A percentile compares a stretch with the other conserved stretches of the same genome.
These are phyloP conservation scores for Penicillium sp. DNA, from an alignment of 2,329 filamentous ascomycete species.

Conservation along the genomic window DNA sequence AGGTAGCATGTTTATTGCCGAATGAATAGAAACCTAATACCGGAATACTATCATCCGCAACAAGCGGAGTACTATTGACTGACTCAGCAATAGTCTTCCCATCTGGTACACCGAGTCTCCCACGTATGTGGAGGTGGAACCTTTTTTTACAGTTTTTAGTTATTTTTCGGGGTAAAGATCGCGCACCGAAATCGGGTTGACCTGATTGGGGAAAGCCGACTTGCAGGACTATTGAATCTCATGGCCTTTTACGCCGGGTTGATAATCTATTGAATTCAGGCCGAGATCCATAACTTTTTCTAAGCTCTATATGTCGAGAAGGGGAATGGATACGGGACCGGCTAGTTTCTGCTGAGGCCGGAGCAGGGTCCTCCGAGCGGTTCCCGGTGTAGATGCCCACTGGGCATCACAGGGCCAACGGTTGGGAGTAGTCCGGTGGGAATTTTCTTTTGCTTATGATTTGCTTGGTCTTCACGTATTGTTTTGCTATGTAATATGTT, in stretches of 20 bases:
- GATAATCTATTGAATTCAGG: background rate
- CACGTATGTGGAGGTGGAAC: background rate
- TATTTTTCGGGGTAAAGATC: background rate
- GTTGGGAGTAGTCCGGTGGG: conserved; percentile 4
- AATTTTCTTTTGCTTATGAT: background rate
- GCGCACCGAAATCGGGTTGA: conserved; percentile 5
- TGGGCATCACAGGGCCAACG: conserved; percentile 9
- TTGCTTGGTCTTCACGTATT: background rate
- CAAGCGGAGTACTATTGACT: background rate
- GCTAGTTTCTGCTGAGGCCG: conserved; percentile 17
- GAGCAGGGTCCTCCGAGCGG: conserved; percentile 28
- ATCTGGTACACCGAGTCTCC: conserved; percentile 1
- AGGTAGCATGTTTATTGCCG: background rate
- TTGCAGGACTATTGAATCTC: background rate
- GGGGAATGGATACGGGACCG: conserved; percentile 2
- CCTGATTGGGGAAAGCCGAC: conserved; percentile 12
- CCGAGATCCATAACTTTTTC: background rate
- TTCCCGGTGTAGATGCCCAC: conserved; percentile 23
- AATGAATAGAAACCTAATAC: too few species aligned
- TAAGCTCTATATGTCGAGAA: background rate
- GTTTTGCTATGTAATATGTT: background rate
- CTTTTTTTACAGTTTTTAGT: background rate
- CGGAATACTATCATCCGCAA: background rate
- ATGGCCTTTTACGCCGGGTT: background rate
- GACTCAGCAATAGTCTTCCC: conserved; percentile 2